These are phyloP conservation scores for Daedaleopsis sinensis DNA, from an alignment of 768 basidiomycete genomes.

Conservation along the genomic window DNA sequence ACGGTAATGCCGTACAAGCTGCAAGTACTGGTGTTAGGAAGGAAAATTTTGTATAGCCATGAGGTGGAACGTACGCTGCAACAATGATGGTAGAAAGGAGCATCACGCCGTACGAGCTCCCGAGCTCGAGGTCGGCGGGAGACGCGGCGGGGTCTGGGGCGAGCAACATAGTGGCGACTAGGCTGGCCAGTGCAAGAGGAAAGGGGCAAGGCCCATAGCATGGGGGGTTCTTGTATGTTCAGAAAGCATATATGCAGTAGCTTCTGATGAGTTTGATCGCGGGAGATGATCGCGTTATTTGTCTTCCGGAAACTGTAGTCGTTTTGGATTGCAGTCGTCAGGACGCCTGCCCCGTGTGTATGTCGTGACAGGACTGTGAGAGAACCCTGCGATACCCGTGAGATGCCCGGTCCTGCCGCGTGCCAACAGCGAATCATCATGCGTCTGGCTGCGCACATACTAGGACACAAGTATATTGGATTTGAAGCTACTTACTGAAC, in stretches of 20 bases:
- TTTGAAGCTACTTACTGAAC: no score
- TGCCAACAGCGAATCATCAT: no score
- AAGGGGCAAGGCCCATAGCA: background rate
- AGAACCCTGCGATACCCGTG: no score
- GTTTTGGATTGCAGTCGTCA: no score
- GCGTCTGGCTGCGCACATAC: no score
- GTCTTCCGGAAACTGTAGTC: background rate
- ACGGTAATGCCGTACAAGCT: slow-evolving; percentile 7
- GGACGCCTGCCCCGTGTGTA: no score
- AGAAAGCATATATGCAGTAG: background rate
- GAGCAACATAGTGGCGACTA: slow-evolving; percentile 1
- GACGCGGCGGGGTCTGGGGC: background rate
- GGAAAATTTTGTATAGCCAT: background rate
- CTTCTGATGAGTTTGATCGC: slow-evolving; percentile 1
- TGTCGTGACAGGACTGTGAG: no score
- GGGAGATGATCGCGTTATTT: no score
- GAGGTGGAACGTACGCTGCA: slow-evolving; percentile 5
- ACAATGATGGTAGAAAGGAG: slow-evolving; percentile 18
- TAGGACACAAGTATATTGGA: no score
- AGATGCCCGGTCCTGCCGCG: no score
- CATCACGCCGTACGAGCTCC: slow-evolving; percentile 19
- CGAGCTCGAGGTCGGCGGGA: slow-evolving; percentile 10
- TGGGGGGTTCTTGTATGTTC: background rate
- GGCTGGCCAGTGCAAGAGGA: background rate
- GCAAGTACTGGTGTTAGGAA: background rate